A percentile compares a stretch with the other conserved stretches of the same genome.
phyloP scores from a whole-genome alignment of 164 flowering plant species.

The Vitis rupestris region DNA sequence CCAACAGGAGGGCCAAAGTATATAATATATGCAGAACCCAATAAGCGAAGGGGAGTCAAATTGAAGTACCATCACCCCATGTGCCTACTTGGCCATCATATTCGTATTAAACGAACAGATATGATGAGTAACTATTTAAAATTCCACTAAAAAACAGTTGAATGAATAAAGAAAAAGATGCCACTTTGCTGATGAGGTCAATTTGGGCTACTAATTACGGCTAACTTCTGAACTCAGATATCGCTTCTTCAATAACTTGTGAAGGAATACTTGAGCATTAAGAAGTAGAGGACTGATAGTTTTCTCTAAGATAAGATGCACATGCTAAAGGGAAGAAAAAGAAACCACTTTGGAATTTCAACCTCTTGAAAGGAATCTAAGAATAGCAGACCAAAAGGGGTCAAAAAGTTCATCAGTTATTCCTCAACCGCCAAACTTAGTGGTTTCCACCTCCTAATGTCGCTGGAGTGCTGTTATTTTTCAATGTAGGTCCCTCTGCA shows the following conservation, averaged over 20 bases:
- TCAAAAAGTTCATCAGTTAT: background rate
- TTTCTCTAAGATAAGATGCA: background rate
- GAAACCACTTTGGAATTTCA: background rate
- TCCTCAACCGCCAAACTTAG: background rate
- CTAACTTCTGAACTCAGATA: too few relatives aligned
- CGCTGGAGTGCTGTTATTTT: too few relatives aligned
- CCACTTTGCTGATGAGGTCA: too few relatives aligned
- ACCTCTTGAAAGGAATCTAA: background rate
- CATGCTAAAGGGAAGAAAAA: background rate
- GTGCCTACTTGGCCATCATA: constrained; percentile 24
- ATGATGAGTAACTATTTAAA: background rate
- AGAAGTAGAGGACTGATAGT: too few relatives aligned
- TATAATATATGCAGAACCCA: background rate
- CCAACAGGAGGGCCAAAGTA: constrained; percentile 10
- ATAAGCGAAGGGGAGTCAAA: background rate
- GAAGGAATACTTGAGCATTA: too few relatives aligned
- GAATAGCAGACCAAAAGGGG: background rate
- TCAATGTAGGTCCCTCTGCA: too few relatives aligned
- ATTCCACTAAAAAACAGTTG: too few relatives aligned
- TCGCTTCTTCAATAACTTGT: too few relatives aligned
- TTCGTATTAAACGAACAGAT: background rate
- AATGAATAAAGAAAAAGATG: too few relatives aligned
- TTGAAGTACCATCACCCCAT: constrained; percentile 23
- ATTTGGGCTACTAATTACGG: too few relatives aligned
- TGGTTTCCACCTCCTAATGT: background rate